phyloP scores from a whole-genome alignment of 2,329 filamentous ascomycete species.

The Aureobasidium sp. region DNA sequence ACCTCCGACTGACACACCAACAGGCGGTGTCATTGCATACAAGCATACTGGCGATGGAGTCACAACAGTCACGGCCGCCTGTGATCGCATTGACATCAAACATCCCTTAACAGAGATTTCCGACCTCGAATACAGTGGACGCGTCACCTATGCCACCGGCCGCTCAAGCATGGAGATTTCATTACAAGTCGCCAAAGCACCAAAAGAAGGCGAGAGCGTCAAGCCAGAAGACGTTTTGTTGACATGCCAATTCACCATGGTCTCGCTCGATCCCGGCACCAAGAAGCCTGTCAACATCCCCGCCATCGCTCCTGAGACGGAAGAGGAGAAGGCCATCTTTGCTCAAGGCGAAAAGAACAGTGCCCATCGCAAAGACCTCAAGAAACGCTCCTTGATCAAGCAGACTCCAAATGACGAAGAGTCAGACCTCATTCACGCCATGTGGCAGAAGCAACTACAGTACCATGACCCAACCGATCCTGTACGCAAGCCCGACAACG shows the following conservation, averaged over 20 bases:
- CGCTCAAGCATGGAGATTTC: slow-evolving; percentile 68
- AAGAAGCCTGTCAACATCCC: slow-evolving; percentile 59
- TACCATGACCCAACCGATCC: slow-evolving; percentile 56
- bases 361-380: slow-evolving; percentile 57
- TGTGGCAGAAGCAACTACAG: slow-evolving; percentile 62
- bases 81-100: slow-evolving; percentile 59
- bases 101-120: slow-evolving; percentile 70
- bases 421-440: slow-evolving; percentile 63
- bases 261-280: slow-evolving; percentile 61
- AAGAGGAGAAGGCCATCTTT: slow-evolving; percentile 59
- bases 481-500: slow-evolving; percentile 49
- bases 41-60: slow-evolving; percentile 61
- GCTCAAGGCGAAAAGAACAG: slow-evolving; percentile 59
- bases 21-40: slow-evolving; percentile 61
- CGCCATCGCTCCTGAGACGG: slow-evolving; percentile 54
- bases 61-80: slow-evolving; percentile 57
- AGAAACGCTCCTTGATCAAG: slow-evolving; percentile 54
- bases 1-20: slow-evolving; percentile 32
- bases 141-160: slow-evolving; percentile 65
- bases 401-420: slow-evolving; percentile 65
- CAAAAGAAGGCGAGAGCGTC: slow-evolving; percentile 49
- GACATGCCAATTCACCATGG: slow-evolving; percentile 73
- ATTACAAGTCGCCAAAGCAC: slow-evolving; percentile 63
- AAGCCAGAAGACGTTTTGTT: slow-evolving; percentile 58
- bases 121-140: slow-evolving; percentile 65